Percentiles rank a stretch among this genome's conserved stretches.
Conservation (phyloP, 176 grass and related monocot genomes). For the Oryza brachyantha region DNA sequence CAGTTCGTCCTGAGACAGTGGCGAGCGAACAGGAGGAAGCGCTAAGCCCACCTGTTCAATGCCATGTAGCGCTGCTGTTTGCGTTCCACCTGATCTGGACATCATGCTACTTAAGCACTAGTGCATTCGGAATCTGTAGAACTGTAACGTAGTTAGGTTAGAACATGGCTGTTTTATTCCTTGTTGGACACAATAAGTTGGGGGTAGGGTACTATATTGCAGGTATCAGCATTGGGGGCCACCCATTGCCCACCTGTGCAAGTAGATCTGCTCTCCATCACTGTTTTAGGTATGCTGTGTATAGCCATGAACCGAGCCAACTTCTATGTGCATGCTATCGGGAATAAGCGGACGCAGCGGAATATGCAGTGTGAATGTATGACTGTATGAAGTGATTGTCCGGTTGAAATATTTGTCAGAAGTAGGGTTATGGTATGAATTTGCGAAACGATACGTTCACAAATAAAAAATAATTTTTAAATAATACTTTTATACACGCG, state of each 20-base stretch:
- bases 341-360: not conserved
- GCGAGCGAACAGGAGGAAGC: conserved; percentile 47
- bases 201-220: not conserved
- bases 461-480: no score
- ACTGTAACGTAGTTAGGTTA: not conserved
- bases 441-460: no score
- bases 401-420: not conserved
- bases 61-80: not conserved
- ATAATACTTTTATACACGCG: no score
- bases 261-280: not conserved
- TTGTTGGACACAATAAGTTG: conserved; percentile 11
- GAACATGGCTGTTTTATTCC: not conserved
- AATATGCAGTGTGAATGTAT: not conserved
- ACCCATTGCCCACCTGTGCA: not conserved
- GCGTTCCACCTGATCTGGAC: not conserved
- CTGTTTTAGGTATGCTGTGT: not conserved
- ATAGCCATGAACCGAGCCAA: not conserved
- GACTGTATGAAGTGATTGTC: not conserved
- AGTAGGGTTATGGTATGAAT: no score
- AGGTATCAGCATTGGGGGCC: not conserved
- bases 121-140: not conserved
- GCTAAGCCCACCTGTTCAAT: not conserved
- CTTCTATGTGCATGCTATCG: not conserved
- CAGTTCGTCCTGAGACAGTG: conserved; percentile 48
- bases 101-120: not conserved